Conservation (phyloP, 192 early-diverging fungal species). For the Coemansia pectinata region DNA sequence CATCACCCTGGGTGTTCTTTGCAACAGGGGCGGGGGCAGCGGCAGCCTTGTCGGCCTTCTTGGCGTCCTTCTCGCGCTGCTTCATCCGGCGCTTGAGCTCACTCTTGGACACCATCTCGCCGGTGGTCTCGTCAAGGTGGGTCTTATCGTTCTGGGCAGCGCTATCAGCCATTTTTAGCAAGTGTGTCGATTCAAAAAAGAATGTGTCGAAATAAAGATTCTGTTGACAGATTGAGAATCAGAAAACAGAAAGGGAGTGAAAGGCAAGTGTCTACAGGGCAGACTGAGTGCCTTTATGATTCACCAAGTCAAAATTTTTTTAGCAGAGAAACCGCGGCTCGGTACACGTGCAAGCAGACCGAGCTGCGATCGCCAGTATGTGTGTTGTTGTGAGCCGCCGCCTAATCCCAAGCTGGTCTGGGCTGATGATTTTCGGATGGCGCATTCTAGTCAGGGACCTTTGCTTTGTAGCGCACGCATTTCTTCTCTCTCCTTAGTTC, state of each 20-base stretch:
- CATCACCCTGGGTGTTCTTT: slow-evolving; percentile 50
- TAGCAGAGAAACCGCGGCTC: neutral
- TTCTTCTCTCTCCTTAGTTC: neutral
- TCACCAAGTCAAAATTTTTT: slow-evolving; percentile 5
- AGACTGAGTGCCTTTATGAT: neutral
- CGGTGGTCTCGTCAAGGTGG: slow-evolving; percentile 79
- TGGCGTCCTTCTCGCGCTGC: slow-evolving; percentile 85
- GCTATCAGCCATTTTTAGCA: slow-evolving; percentile 29
- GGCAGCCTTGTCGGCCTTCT: slow-evolving; percentile 68
- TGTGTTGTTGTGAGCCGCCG: slow-evolving; percentile 1
- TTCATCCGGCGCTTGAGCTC: slow-evolving; percentile 93
- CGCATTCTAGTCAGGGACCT: neutral
- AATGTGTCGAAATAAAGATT: neutral
- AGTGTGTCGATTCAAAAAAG: neutral
- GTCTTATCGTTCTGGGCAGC: slow-evolving; percentile 55
- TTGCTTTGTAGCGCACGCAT: neutral
- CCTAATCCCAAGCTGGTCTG: neutral
- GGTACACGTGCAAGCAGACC: neutral
- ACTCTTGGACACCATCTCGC: slow-evolving; percentile 94
- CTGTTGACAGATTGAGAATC: neutral
- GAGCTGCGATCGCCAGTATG: neutral
- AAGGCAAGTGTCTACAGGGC: neutral
- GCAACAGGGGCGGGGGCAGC: slow-evolving; percentile 52
- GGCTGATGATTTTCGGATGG: neutral
- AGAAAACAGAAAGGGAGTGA: neutral